Percentiles rank a stretch among this genome's conserved stretches.
phyloP scores from a whole-genome alignment of 371 early-diverging fungal genomes.

The Mortierella sp. region DNA sequence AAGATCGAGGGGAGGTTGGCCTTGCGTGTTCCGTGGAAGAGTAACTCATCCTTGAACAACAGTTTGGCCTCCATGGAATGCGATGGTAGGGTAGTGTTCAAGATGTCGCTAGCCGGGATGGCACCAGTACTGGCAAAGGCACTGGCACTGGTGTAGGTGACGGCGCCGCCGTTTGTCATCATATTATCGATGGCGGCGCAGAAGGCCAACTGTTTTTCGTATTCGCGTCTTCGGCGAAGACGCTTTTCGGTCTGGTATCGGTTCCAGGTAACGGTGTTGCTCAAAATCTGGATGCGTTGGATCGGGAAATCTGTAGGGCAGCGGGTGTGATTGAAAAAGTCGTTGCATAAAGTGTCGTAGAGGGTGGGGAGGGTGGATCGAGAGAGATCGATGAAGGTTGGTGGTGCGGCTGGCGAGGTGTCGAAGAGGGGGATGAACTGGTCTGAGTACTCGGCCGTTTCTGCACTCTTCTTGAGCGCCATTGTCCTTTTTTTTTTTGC shows the following conservation, averaged over 20 bases:
- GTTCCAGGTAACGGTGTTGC: slow-evolving; percentile 41
- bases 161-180: too few species aligned
- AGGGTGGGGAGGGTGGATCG: neutral
- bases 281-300: slow-evolving; percentile 26
- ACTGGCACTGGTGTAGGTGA: neutral
- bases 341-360: slow-evolving; percentile 8
- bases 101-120: neutral
- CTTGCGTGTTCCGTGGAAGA: slow-evolving; percentile 44
- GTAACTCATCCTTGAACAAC: slow-evolving; percentile 38
- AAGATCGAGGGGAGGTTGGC: slow-evolving; percentile 34
- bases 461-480: neutral
- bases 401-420: neutral
- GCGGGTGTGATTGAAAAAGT: slow-evolving; percentile 35
- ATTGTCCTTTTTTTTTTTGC: neutral
- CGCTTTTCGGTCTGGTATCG: slow-evolving; percentile 47
- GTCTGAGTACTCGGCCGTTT: neutral
- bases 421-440: neutral
- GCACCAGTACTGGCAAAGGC: neutral
- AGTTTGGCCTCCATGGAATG: slow-evolving; percentile 15
- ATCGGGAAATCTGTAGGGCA: slow-evolving; percentile 27
- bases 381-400: neutral
- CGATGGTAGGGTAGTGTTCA: neutral
- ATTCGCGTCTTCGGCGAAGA: slow-evolving; percentile 26
- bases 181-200: neutral
- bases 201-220: neutral